Base-by-base conservation (phyloP, 228 moss, liverwort and hornwort genomes). In the Sphagnum magellanicum region DNA sequence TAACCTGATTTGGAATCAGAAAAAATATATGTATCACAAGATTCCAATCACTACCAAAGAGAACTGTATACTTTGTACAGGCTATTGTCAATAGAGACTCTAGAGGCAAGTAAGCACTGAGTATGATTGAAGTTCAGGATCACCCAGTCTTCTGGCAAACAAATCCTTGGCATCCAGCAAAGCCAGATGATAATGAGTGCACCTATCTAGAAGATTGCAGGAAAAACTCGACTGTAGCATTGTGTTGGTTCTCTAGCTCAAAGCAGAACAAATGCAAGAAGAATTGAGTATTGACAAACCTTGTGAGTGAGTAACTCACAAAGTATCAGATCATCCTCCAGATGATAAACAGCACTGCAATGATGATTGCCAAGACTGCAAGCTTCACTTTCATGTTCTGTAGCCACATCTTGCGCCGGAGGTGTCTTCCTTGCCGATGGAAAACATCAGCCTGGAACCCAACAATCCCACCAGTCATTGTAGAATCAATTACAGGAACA, bases 391-490 rank as follows among this genome's bases (percentile, higher is more conserved):
- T 97, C 79, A 97, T 93, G 17, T 97, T 97, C 72, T 93, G 93
- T 68, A 97, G 83, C 97, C 97, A 97, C 93, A 97, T 97, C 78
- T 97, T 97, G 8, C 91, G 87, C 11, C 97, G 82, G 14, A 97
- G 80, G 68, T 97, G 91, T 74, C 90, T 91, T 50, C 97, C 97
- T 81, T 91, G 91, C 47, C 97, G 79, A 60, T 93, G 93, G 58
- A 97, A 97, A 71, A 84, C 91, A 71, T 97, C 93, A 2, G 91
- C 93, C 97, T 97, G 52, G 48, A 67, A 32, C 16, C 3, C 10
- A 58, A 14, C 58, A 32, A 32, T 32, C 32, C 32, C 32, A 32
- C 32, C 32, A 32, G 32, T 32, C 32, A 32, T 32, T 32, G 32
- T 32, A 32, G 32, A 32, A 32, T 32, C 32, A 32, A 32, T 32